Percentiles rank a stretch among this genome's conserved stretches.
phyloP scores from a whole-genome alignment of 1,284 basidiomycete species.

The Vanrija pseudolonga region DNA sequence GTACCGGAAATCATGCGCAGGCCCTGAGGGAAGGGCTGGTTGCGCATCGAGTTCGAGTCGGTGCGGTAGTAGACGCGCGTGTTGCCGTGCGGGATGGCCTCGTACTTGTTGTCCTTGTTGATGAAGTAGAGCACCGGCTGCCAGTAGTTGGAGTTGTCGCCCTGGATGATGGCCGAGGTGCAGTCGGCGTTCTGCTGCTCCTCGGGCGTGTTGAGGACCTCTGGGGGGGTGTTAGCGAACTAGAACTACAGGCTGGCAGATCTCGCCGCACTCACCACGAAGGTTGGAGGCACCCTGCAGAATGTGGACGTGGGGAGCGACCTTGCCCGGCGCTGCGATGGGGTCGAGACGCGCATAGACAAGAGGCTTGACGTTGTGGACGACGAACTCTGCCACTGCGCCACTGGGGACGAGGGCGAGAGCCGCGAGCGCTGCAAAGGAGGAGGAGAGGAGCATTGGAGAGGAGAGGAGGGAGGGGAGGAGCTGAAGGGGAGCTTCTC shows the following conservation, averaged over 20 bases:
- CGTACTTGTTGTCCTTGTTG: constrained; percentile 3
- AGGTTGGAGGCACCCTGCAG: constrained; percentile 44
- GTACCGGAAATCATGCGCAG: background rate
- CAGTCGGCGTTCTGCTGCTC: constrained; percentile 31
- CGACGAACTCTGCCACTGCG: too few species aligned
- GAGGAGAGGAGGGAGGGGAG: too few species aligned
- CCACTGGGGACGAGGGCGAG: too few species aligned
- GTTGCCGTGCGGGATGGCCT: constrained; percentile 23
- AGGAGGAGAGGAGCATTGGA: too few species aligned
- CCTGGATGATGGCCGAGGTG: constrained; percentile 20
- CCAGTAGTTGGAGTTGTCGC: background rate
- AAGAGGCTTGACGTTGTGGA: too few species aligned
- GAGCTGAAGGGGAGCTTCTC: too few species aligned
- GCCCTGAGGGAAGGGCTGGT: background rate
- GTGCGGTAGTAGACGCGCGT: constrained; percentile 41
- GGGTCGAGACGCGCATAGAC: constrained; percentile 39
- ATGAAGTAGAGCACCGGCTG: background rate
- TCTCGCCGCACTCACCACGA: constrained; percentile 6
- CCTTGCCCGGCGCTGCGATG: constrained; percentile 40
- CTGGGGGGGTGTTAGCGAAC: background rate
- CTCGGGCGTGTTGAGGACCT: constrained; percentile 19
- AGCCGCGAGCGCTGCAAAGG: too few species aligned
- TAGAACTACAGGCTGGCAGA: background rate
- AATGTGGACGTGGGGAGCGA: constrained; percentile 46
- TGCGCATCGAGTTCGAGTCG: background rate